phyloP scores from a whole-genome alignment of 1,284 basidiomycete species.

The Malassezia arunalokei region DNA sequence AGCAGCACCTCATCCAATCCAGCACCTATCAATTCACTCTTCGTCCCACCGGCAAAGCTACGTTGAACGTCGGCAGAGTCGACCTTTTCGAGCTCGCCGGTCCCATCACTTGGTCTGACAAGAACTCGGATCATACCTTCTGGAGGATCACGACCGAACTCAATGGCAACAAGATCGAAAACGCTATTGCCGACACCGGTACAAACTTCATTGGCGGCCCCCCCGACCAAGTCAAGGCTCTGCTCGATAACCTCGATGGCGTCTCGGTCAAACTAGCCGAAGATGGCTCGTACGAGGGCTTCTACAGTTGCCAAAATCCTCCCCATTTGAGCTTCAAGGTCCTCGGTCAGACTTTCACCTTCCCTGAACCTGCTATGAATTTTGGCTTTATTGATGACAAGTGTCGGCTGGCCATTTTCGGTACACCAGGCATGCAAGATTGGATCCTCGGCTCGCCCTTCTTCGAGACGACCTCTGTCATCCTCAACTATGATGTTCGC shows the following conservation, averaged over 20 bases:
- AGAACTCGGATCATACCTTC: slow-evolving; percentile 39
- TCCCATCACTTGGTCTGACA: slow-evolving; percentile 47
- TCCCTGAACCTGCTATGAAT: slow-evolving; percentile 22
- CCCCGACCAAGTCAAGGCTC: slow-evolving; percentile 37
- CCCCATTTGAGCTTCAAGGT: slow-evolving; percentile 46
- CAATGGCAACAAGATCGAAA: slow-evolving; percentile 41
- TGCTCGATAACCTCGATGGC: slow-evolving; percentile 51
- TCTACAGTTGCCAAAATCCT: slow-evolving; percentile 28
- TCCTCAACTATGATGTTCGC: slow-evolving; percentile 47
- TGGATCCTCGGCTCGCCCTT: slow-evolving; percentile 48
- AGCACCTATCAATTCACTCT: slow-evolving; percentile 52
- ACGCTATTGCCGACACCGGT: slow-evolving; percentile 52
- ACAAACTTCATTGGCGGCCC: slow-evolving; percentile 49
- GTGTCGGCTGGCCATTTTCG: slow-evolving; percentile 5
- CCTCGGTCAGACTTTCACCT: slow-evolving; percentile 26
- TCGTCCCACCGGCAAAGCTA: slow-evolving; percentile 47
- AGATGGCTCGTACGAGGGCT: slow-evolving; percentile 45
- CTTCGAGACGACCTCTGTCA: slow-evolving; percentile 36
- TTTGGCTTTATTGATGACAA: neutral
- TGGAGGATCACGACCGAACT: slow-evolving; percentile 35
- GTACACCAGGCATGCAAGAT: slow-evolving; percentile 30
- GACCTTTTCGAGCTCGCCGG: slow-evolving; percentile 24
- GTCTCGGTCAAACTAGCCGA: slow-evolving; percentile 27
- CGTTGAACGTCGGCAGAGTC: slow-evolving; percentile 53
- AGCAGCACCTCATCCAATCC: slow-evolving; percentile 21